These are phyloP conservation scores for Talaromyces marneffei DNA, from an alignment of 2,329 filamentous ascomycete genomes.

Conservation along the genomic window DNA sequence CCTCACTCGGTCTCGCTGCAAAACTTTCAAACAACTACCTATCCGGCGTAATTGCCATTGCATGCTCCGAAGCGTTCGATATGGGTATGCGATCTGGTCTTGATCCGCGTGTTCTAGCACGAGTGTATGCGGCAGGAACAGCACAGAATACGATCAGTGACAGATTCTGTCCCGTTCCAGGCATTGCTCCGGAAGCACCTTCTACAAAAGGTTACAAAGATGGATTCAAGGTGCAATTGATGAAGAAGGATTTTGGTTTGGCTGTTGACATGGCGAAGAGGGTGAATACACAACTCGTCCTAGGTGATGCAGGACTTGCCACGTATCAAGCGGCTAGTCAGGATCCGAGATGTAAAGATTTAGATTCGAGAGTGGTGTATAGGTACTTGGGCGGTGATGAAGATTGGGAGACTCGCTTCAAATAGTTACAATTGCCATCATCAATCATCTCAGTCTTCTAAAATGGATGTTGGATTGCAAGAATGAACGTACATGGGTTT, in stretches of 20 bases:
- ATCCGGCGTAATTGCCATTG: conserved; percentile 55
- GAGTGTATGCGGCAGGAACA: conserved; percentile 48
- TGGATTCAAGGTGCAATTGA: conserved; percentile 56
- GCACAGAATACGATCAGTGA: conserved; percentile 50
- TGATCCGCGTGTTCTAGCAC: conserved; percentile 49
- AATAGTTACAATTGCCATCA: no score
- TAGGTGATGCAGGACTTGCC: conserved; percentile 47
- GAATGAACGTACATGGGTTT: no score
- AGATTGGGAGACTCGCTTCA: conserved; percentile 46
- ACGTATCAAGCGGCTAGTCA: conserved; percentile 49
- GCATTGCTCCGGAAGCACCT: conserved; percentile 45
- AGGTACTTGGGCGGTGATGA: conserved; percentile 51
- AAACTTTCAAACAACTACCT: conserved; percentile 60
- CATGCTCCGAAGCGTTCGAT: conserved; percentile 54
- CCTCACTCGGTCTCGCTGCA: conserved; percentile 51
- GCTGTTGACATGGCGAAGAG: conserved; percentile 51
- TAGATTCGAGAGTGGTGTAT: conserved; percentile 55
- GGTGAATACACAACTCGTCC: conserved; percentile 46
- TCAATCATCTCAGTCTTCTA: no score
- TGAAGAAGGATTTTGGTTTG: conserved; percentile 55
- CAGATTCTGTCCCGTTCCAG: conserved; percentile 48
- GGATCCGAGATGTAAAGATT: conserved; percentile 47
- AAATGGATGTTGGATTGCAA: no score
- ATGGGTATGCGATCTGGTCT: conserved; percentile 55
- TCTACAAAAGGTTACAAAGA: conserved; percentile 46